phyloP scores from a whole-genome alignment of 768 basidiomycete genomes.

The Basidioascus undulatus region DNA sequence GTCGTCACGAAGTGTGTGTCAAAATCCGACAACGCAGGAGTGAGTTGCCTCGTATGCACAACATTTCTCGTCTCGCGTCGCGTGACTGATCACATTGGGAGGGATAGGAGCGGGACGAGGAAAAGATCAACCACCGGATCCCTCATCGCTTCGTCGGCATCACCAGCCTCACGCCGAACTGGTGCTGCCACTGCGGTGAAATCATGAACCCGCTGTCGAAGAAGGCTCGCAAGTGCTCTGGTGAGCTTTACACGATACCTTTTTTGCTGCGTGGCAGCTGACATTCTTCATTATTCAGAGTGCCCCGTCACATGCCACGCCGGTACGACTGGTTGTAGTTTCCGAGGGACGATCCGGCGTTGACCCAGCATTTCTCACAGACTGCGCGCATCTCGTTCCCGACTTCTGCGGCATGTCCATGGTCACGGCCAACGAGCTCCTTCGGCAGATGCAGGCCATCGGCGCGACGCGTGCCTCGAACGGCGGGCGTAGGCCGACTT shows the following conservation, averaged over 20 bases:
- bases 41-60: conserved; percentile 20
- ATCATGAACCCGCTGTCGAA: conserved; percentile 95
- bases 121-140: conserved; percentile 97
- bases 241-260: conserved; percentile 11
- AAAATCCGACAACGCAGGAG: conserved; percentile 69
- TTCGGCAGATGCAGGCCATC: conserved; percentile 56
- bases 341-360: no score
- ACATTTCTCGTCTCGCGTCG: neutral
- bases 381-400: conserved; percentile 86
- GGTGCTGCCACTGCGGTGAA: conserved; percentile 93
- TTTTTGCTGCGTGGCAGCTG: neutral
- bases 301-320: conserved; percentile 94
- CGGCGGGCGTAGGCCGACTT: neutral
- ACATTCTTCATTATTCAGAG: conserved; percentile 23
- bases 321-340: no score
- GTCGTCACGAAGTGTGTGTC: conserved; percentile 99
- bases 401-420: conserved; percentile 99
- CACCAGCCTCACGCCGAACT: conserved; percentile 90
- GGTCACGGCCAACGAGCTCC: conserved; percentile 87
- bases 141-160: conserved; percentile 93
- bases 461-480: conserved; percentile 22
- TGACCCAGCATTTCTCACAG: no score
- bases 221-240: conserved; percentile 76
- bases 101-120: conserved; percentile 95
- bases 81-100: no score